Percentiles rank a stretch among this genome's conserved stretches.
phyloP scores from a whole-genome alignment of 768 basidiomycete genomes.

The Pleurotus cornucopiae region DNA sequence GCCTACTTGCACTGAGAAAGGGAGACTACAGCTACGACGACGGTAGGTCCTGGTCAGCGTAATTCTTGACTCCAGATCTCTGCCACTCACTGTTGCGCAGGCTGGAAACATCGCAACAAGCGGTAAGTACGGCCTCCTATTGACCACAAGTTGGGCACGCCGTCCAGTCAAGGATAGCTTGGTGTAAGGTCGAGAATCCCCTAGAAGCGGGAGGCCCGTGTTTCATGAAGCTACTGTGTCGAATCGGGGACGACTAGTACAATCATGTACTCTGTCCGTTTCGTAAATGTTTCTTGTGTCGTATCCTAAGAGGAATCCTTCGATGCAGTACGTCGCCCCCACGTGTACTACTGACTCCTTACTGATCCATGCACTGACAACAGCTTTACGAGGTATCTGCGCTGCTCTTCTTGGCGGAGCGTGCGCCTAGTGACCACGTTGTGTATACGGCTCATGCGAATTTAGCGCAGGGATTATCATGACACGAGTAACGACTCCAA shows the following conservation, averaged over 20 bases:
- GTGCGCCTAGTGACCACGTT: not conserved
- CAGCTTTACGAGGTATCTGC: slow-evolving; percentile 45
- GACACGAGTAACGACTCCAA: slow-evolving; percentile 27
- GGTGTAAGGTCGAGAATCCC: slow-evolving; percentile 1
- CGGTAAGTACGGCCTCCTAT: slow-evolving; percentile 5
- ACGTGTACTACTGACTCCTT: not conserved
- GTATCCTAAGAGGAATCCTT: slow-evolving; percentile 54
- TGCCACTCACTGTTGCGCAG: slow-evolving; percentile 26
- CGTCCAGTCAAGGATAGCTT: not conserved
- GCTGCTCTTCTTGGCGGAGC: not conserved
- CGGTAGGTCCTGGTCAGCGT: slow-evolving; percentile 27
- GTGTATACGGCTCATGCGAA: slow-evolving; percentile 21
- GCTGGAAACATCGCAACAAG: slow-evolving; percentile 57
- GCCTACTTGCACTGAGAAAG: slow-evolving; percentile 8
- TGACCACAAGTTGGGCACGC: not conserved
- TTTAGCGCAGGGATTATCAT: slow-evolving; percentile 58
- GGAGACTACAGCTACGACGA: slow-evolving; percentile 29
- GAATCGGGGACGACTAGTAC: slow-evolving; percentile 52
- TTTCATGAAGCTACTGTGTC: slow-evolving; percentile 51
- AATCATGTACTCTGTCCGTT: slow-evolving; percentile 45
- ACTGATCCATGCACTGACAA: slow-evolving; percentile 30
- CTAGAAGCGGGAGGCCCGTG: slow-evolving; percentile 40
- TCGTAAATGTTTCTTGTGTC: slow-evolving; percentile 50
- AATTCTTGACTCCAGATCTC: not conserved
- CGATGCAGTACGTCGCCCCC: slow-evolving; percentile 41